Evolutionary conservation across 1,139 yeast species (phyloP).

Genomic region (Hemisphaericaspora subhashii): DNA sequence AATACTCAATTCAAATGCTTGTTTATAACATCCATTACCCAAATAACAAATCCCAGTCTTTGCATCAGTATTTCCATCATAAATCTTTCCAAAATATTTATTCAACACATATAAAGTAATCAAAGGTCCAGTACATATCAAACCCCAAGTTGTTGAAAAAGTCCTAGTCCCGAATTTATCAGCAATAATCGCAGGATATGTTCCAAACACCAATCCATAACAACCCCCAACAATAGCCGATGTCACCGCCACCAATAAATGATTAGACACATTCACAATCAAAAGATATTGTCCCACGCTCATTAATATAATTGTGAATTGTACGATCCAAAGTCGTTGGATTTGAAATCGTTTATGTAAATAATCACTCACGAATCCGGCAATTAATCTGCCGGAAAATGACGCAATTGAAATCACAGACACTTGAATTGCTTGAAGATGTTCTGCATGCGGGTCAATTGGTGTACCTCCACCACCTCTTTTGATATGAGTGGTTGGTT

Average conservation of each 20-base stretch:
- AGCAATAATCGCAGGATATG: slow-evolving; percentile 49
- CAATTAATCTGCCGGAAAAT: slow-evolving; percentile 37
- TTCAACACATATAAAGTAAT: slow-evolving; percentile 35
- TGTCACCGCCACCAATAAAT: slow-evolving; percentile 28
- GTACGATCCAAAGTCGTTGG: slow-evolving; percentile 43
- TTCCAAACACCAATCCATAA: slow-evolving; percentile 44
- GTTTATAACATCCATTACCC: slow-evolving; percentile 39
- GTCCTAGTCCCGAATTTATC: slow-evolving; percentile 43
- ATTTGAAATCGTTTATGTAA: slow-evolving; percentile 31
- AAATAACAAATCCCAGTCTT: slow-evolving; percentile 34
- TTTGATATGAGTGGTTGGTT: background rate
- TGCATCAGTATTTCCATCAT: slow-evolving; percentile 35
- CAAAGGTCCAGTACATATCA: slow-evolving; percentile 45
- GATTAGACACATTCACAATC: slow-evolving; percentile 27
- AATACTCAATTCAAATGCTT: slow-evolving; percentile 34
- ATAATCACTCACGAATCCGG: slow-evolving; percentile 42
- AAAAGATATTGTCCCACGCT: slow-evolving; percentile 33
- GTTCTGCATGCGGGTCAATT: slow-evolving; percentile 23
- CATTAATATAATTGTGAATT: slow-evolving; percentile 28
- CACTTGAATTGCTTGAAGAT: slow-evolving; percentile 47
- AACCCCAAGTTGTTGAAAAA: slow-evolving; percentile 48
- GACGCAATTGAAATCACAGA: slow-evolving; percentile 43
- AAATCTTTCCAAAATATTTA: slow-evolving; percentile 40
- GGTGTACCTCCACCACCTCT: slow-evolving; percentile 6
- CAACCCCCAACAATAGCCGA: slow-evolving; percentile 39